phyloP scores from a whole-genome alignment of 306 rosid species.

The Cotoneaster glaucophyllus region DNA sequence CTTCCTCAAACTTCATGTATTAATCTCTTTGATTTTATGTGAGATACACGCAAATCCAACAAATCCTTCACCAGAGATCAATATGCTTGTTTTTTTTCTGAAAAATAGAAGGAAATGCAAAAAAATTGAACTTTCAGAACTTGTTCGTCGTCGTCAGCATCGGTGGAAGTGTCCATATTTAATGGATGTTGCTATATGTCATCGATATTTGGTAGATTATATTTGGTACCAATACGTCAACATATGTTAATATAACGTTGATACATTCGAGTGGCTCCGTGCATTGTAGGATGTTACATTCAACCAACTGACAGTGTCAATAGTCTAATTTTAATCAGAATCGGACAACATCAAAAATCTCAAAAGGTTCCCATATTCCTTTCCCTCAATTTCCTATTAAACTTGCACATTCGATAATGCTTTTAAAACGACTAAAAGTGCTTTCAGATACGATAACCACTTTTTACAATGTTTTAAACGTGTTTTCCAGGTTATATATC shows the following conservation, averaged over 20 bases:
- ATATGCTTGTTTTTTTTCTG: not conserved
- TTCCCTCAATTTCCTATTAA: not conserved
- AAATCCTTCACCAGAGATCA: not conserved
- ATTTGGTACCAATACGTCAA: no score
- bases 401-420: not conserved
- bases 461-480: not conserved
- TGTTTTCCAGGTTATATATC: not conserved
- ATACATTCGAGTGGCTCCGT: no score
- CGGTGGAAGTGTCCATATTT: not conserved
- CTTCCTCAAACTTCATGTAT: no score
- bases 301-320: no score
- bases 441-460: no score
- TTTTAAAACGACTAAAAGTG: no score
- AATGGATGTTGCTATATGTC: not conserved
- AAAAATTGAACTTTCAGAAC: not conserved
- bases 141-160: not conserved
- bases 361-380: conserved; percentile 32
- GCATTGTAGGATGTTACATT: no score
- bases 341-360: no score
- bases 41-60: not conserved
- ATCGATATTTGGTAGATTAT: not conserved
- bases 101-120: not conserved
- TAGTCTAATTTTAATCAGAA: no score
- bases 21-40: not conserved
- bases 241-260: no score